phyloP scores from a whole-genome alignment of 1,284 basidiomycete species.

The Stereum hirsutum region DNA sequence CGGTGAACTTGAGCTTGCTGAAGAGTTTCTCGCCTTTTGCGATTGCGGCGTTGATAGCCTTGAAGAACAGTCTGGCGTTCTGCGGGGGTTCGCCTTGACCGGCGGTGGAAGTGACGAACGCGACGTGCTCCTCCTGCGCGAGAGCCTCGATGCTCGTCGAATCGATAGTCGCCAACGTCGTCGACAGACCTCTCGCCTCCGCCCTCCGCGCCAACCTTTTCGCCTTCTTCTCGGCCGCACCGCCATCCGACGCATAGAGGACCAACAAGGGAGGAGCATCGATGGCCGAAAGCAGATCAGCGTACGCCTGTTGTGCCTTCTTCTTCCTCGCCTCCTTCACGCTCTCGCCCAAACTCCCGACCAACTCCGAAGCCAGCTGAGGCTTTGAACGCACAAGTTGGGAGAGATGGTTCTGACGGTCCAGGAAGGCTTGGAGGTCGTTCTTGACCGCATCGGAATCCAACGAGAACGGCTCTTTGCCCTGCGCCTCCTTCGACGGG shows the following conservation, averaged over 20 bases:
- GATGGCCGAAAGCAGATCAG: slow-evolving; percentile 75
- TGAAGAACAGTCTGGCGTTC: slow-evolving; percentile 89
- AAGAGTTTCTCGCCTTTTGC: slow-evolving; percentile 47
- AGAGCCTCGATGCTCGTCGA: slow-evolving; percentile 71
- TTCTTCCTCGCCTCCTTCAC: slow-evolving; percentile 79
- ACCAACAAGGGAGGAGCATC: slow-evolving; percentile 88
- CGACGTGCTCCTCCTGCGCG: slow-evolving; percentile 74
- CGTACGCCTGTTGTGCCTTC: slow-evolving; percentile 83
- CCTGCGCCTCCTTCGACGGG: slow-evolving; percentile 68
- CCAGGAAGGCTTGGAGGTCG: slow-evolving; percentile 92
- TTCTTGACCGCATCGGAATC: slow-evolving; percentile 94
- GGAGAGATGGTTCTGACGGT: slow-evolving; percentile 93
- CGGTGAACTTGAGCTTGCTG: slow-evolving; percentile 63
- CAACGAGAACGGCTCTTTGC: slow-evolving; percentile 83
- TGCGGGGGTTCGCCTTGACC: slow-evolving; percentile 98
- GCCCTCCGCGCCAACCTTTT: slow-evolving; percentile 83
- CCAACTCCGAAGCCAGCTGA: slow-evolving; percentile 76
- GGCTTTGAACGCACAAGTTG: slow-evolving; percentile 83
- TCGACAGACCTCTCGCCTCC: slow-evolving; percentile 79
- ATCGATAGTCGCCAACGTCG: slow-evolving; percentile 67
- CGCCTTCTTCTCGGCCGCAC: slow-evolving; percentile 91
- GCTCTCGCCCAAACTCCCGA: slow-evolving; percentile 77
- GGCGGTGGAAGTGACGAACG: slow-evolving; percentile 92
- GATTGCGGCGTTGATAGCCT: slow-evolving; percentile 69
- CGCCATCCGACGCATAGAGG: slow-evolving; percentile 91